Evolutionary conservation across 345 rosid species (phyloP), one percentile per base, ranked within the genome.

Genomic region (Populus ilicifolia): DNA sequence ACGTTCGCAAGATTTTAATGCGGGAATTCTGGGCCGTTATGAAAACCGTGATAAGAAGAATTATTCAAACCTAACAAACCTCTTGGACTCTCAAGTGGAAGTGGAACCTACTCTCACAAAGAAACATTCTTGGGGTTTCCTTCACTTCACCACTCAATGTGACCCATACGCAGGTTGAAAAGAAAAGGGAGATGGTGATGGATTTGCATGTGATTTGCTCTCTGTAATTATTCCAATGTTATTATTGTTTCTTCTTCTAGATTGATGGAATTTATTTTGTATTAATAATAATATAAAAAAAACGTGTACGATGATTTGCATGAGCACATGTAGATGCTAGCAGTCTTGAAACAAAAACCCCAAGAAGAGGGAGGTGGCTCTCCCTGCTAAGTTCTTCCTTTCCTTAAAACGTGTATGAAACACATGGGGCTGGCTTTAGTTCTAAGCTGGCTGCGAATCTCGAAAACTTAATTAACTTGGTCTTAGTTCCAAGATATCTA

Each of bases 361-460:
- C 72, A 67, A 62, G 61, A 76, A 33, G 82, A 71, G 75, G 85
- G 83, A 75, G 84, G 14, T 4, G 18, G 50, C 50, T 46, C 50
- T 2, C 50, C 17, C 50, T 46, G 50, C 18, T 4, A 46, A 13
- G 50, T 14, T 46, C 50, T 46, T 46, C 50, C 18, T 46, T 46
- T 46, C 50, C 50, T 46, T 46, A 14, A 46, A 65, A 52, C 70
- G 70, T 76, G 39, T 18, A 21, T 30, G 41, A n/a, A 39, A 64
- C 59, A 39, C 70, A 17, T 41, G 20, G 73, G 20, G 72, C 0
- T 67, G 44, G 81, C 82, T 83, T 83, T 86, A 76, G 7, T 71
- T 75, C 72, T 76, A 82, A 83, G 83, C 82, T 71, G 79, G 75
- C 80, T 68, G 76, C 77, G 91, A 87, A 90, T 87, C 93, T 89